phyloP scores from a whole-genome alignment of 371 early-diverging fungal genomes.

The Parasitella parasitica region DNA sequence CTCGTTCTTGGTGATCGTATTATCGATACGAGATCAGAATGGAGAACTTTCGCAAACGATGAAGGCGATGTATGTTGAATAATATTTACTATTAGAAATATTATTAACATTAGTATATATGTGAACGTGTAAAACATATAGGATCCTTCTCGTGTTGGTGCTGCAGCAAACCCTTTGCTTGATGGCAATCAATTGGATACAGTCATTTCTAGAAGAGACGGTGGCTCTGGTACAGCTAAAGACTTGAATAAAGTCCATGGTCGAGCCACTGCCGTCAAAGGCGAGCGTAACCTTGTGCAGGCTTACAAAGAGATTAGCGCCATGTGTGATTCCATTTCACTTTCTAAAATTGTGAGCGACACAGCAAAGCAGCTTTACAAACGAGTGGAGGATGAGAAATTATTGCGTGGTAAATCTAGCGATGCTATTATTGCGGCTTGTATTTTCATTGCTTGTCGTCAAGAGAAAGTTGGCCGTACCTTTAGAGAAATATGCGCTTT shows the following conservation, averaged over 20 bases:
- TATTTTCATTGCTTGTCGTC: constrained; percentile 96
- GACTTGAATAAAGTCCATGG: constrained; percentile 79
- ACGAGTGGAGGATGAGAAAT: constrained; percentile 83
- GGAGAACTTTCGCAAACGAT: constrained; percentile 98
- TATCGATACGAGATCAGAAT: constrained; percentile 98
- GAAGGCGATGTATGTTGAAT: constrained; percentile 76
- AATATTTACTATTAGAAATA: background rate
- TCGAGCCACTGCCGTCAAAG: constrained; percentile 70
- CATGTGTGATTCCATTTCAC: constrained; percentile 88
- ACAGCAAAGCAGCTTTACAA: constrained; percentile 97
- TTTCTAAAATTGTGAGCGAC: constrained; percentile 87
- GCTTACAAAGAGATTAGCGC: constrained; percentile 93
- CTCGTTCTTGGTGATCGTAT: constrained; percentile 95
- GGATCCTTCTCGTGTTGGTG: constrained; percentile 99
- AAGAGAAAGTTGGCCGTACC: constrained; percentile 91
- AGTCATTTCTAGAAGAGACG: constrained; percentile 80
- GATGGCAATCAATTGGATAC: constrained; percentile 93
- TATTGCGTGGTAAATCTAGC: constrained; percentile 86
- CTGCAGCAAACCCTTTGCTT: constrained; percentile 86
- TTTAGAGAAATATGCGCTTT: constrained; percentile 97
- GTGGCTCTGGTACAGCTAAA: constrained; percentile 73
- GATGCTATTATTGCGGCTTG: constrained; percentile 97
- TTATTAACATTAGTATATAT: background rate
- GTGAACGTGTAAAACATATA: constrained; percentile 10
- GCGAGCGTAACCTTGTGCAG: constrained; percentile 81